Evolutionary conservation across 352 stramenopile species (phyloP), one percentile per base, ranked within the genome.

Genomic region (Pythium coloratum): DNA sequence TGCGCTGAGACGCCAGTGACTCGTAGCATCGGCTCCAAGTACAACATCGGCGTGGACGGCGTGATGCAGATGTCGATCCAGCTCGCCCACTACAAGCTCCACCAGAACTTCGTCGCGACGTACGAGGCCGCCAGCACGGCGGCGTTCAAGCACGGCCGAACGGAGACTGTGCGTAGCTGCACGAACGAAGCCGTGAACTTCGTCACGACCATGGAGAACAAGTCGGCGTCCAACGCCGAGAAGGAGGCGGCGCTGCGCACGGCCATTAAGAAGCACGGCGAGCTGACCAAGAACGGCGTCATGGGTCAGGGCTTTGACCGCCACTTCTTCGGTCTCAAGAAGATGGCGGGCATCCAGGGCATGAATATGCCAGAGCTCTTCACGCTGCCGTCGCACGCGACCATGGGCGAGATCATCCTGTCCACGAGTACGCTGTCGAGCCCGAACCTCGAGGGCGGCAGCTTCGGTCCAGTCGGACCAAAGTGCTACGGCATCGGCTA

Each of bases 11-110:
- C 83, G 51, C 86, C 84, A 0, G 85, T 94, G 63, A 89, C 83
- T 8, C 76, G 83, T 28, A 69, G 76, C 44, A 80, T 92, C 67
- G 80, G 75, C 8, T 70, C 80, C 14, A 74, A 84, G 59, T 87
- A 94, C 74, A 76, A 77, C 65, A 93, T 96, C 51, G 87, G 88
- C 51, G 89, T 88, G 26, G 90, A 97, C 70, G 90, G 89, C n/a
- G 76, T 96, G 66, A 93, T 96, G 88, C 90, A 97, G 72, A 96
- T 97, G 88, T 77, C 86, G 16, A 95, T 97, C 64, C 90, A 97
- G 73, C 70, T 97, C 28, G 90, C 88, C 65, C 87, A 96, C 75
- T 94, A 82, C 71, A 87, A 88, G 72, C 69, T 93, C 32, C 85
- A 96, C 67, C 67, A 90, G 49, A 77, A 71, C 66, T 95, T 95